phyloP scores from a whole-genome alignment of 2,329 filamentous ascomycete genomes.

The Davidsoniella eucalypti region DNA sequence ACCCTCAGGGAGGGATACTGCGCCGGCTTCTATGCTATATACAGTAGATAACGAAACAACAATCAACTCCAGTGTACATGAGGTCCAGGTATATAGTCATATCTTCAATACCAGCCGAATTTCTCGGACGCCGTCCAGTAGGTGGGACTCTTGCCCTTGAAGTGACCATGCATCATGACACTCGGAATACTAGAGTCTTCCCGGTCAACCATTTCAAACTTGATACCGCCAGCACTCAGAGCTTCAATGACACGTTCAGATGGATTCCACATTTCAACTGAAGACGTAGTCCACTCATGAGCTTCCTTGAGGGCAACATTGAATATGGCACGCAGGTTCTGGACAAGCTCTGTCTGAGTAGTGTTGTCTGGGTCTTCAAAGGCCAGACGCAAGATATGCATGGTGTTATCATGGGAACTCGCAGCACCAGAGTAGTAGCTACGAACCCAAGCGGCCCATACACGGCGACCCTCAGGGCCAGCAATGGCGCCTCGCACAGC shows the following conservation, averaged over 20 bases:
- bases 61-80: slow-evolving; percentile 7
- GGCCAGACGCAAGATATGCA: slow-evolving; percentile 54
- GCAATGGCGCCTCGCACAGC: slow-evolving; percentile 54
- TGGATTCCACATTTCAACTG: slow-evolving; percentile 76
- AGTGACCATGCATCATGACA: slow-evolving; percentile 45
- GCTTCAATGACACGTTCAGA: slow-evolving; percentile 33
- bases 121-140: slow-evolving; percentile 67
- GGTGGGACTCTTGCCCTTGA: slow-evolving; percentile 20
- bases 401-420: slow-evolving; percentile 41
- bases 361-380: slow-evolving; percentile 37
- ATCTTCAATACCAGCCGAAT: slow-evolving; percentile 53
- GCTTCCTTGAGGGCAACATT: slow-evolving; percentile 54
- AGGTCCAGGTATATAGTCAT: neutral
- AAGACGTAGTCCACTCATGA: slow-evolving; percentile 48
- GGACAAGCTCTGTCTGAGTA: slow-evolving; percentile 27
- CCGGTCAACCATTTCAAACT: slow-evolving; percentile 34
- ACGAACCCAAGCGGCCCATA: slow-evolving; percentile 61
- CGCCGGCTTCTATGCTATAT: neutral
- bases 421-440: slow-evolving; percentile 40
- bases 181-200: slow-evolving; percentile 54
- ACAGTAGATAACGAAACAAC: slow-evolving; percentile 14
- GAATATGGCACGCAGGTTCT: slow-evolving; percentile 46
- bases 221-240: slow-evolving; percentile 29
- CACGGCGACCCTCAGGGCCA: slow-evolving; percentile 28
- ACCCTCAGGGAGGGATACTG: too few relatives aligned